phyloP scores from a whole-genome alignment of 1,139 yeast species.

The Trichomonascaceae sp. region DNA sequence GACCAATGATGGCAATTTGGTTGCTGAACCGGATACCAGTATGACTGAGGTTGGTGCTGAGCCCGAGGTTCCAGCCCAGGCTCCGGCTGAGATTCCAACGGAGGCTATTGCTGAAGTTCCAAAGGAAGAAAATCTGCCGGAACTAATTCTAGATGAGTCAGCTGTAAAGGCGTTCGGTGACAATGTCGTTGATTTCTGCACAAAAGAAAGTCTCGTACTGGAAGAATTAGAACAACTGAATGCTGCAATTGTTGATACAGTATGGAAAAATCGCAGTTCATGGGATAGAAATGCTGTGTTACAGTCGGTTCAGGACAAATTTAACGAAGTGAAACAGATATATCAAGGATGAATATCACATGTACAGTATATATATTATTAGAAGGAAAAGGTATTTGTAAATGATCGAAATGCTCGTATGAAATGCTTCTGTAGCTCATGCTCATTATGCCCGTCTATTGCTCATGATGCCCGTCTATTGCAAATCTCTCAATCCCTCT shows the following conservation, averaged over 20 bases:
- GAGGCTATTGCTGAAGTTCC: constrained; percentile 9
- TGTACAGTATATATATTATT: not conserved
- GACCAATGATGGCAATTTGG: not conserved
- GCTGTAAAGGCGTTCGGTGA: constrained; percentile 28
- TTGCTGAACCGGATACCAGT: not conserved
- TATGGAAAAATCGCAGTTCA: constrained; percentile 61
- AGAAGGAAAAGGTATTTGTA: not conserved
- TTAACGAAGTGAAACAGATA: constrained; percentile 7
- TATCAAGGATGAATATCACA: constrained; percentile 1
- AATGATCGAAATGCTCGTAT: not conserved
- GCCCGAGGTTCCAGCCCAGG: constrained; percentile 2
- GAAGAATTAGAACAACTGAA: constrained; percentile 68
- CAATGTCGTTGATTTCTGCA: constrained; percentile 29
- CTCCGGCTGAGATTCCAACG: not conserved
- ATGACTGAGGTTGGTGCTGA: constrained; percentile 5
- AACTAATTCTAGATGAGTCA: constrained; percentile 17
- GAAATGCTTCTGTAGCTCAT: not conserved
- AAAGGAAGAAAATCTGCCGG: no score
- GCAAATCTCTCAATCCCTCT: constrained; percentile 10
- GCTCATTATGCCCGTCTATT: not conserved
- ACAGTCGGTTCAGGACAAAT: constrained; percentile 15
- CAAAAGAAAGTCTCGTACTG: constrained; percentile 50
- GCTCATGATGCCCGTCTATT: not conserved
- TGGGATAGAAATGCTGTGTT: constrained; percentile 55
- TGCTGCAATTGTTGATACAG: constrained; percentile 64